These are phyloP conservation scores for Salmacisia buchloeana DNA, from an alignment of 1,284 basidiomycete genomes.

Conservation along the genomic window DNA sequence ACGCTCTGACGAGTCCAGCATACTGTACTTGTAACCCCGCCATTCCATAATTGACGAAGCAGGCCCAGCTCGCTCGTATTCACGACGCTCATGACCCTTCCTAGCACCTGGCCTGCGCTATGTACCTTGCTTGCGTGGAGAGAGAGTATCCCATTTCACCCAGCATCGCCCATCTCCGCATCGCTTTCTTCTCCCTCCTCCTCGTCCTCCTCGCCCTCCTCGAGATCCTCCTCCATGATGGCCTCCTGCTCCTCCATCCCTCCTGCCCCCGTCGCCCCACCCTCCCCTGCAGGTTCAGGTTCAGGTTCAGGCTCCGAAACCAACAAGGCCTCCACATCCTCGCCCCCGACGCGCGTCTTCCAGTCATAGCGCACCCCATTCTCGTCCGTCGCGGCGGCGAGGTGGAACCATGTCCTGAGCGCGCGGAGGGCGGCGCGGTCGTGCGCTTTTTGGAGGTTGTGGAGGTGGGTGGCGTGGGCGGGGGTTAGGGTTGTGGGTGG, in stretches of 20 bases:
- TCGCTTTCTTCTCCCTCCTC: constrained; percentile 11
- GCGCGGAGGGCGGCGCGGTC: constrained; percentile 3
- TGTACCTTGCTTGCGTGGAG: too few relatives aligned
- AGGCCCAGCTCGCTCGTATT: too few relatives aligned
- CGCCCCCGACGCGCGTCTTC: constrained; percentile 12
- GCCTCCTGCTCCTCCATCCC: constrained; percentile 5
- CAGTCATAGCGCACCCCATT: constrained; percentile 15
- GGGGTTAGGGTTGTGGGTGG: not conserved
- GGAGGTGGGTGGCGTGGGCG: not conserved
- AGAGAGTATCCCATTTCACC: not conserved
- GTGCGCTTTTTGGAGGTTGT: not conserved
- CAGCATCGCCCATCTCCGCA: constrained; percentile 1
- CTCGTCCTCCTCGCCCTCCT: constrained; percentile 8
- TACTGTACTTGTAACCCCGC: too few relatives aligned
- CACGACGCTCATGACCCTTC: not conserved
- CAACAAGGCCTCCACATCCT: constrained; percentile 1
- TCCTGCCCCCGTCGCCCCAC: not conserved
- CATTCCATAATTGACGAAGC: too few relatives aligned
- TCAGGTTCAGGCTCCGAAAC: too few relatives aligned
- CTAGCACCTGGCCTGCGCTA: too few relatives aligned
- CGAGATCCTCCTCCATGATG: constrained; percentile 11
- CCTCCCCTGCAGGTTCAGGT: too few relatives aligned
- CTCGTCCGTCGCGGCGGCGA: constrained; percentile 13
- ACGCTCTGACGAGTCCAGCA: not conserved
- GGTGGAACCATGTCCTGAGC: constrained; percentile 10